Evolutionary conservation across 2,329 filamentous ascomycete species (phyloP).

Genomic region (Xylariaceae sp.): DNA sequence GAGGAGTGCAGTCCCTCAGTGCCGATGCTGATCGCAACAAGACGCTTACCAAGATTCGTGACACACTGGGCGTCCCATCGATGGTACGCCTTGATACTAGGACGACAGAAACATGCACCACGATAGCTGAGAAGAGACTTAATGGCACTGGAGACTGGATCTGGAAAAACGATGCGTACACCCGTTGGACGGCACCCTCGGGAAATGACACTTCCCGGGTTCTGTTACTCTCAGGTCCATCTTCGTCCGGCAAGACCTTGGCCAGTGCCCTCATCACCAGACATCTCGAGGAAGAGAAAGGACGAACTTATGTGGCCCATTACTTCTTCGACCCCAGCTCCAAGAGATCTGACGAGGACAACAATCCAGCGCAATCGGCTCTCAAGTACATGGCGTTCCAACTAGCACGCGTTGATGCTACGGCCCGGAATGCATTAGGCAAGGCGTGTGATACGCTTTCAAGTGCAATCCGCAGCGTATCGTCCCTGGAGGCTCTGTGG

Average conservation of each 20-base stretch:
- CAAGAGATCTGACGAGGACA: conserved; percentile 18
- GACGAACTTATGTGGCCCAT: conserved; percentile 20
- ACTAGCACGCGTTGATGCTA: conserved; percentile 22
- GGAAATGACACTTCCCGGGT: conserved; percentile 12
- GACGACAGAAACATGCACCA: conserved; percentile 19
- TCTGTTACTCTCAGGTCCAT: conserved; percentile 17
- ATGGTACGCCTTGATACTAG: conserved; percentile 17
- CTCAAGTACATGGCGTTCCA: conserved; percentile 26
- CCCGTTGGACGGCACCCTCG: conserved; percentile 8
- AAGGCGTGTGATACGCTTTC: conserved; percentile 15
- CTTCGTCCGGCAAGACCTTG: conserved; percentile 20
- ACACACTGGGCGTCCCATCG: conserved; percentile 11
- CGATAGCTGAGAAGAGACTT: conserved; percentile 9
- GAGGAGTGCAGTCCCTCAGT: conserved; percentile 13
- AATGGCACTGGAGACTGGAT: conserved; percentile 11
- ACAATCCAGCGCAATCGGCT: conserved; percentile 15
- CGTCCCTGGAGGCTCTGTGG: conserved; percentile 14
- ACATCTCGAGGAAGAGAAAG: conserved; percentile 19
- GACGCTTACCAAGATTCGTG: conserved; percentile 15
- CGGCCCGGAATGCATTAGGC: conserved; percentile 13
- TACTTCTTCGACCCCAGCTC: conserved; percentile 21
- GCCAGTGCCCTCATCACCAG: conserved; percentile 19
- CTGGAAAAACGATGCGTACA: conserved; percentile 12
- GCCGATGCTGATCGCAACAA: conserved; percentile 15
- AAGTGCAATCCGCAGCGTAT: conserved; percentile 4